Evolutionary conservation across 371 early-diverging fungal genomes (phyloP).

Genomic region (Syncephalastrum racemosum): DNA sequence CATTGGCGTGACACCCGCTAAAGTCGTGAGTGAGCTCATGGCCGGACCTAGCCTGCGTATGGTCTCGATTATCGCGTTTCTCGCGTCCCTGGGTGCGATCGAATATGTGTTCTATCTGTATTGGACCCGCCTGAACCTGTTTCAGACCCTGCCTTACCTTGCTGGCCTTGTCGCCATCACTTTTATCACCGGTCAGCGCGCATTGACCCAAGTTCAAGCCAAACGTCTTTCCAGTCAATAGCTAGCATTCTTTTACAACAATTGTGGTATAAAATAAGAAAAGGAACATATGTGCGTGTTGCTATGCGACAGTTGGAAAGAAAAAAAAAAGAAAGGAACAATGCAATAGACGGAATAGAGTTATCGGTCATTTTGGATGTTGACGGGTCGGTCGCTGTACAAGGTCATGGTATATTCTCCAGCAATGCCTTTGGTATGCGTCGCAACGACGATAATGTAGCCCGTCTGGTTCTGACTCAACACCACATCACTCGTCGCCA

Average conservation of each 20-base stretch:
- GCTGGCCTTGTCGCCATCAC: constrained; percentile 52
- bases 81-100: constrained; percentile 54
- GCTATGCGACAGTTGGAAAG: not conserved
- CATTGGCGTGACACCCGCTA: constrained; percentile 52
- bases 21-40: constrained; percentile 27
- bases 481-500: constrained; percentile 49
- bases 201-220: constrained; percentile 46
- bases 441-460: constrained; percentile 63
- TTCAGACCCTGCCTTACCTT: constrained; percentile 69
- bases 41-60: constrained; percentile 27
- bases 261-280: not conserved
- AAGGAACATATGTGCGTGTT: not conserved
- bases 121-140: constrained; percentile 70
- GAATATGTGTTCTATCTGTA: constrained; percentile 67
- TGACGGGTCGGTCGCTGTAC: constrained; percentile 63
- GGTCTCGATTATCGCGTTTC: constrained; percentile 54
- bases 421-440: constrained; percentile 53
- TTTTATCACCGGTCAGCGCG: constrained; percentile 61
- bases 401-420: constrained; percentile 55
- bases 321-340: not conserved
- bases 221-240: constrained; percentile 1
- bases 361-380: constrained; percentile 41
- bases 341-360: not conserved
- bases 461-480: constrained; percentile 52
- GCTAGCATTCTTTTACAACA: not conserved